Percentiles rank a stretch among this genome's conserved stretches.
phyloP scores from a whole-genome alignment of 805 yeast species.

The Priceomyces melissophilus region DNA sequence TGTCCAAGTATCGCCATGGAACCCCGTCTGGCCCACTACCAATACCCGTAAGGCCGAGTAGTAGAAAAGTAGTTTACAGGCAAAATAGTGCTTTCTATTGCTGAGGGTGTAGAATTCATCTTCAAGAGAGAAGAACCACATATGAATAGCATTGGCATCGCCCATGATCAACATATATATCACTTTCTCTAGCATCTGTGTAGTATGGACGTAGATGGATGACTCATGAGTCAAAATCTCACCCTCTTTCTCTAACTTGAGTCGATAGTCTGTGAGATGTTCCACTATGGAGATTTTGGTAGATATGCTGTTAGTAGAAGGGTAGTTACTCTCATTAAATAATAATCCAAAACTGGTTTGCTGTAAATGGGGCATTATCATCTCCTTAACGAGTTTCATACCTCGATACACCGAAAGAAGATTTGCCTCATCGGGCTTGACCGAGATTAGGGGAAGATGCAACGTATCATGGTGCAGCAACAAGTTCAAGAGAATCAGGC shows the following conservation, averaged over 20 bases:
- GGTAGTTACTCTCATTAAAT: not conserved
- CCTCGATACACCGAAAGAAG: slow-evolving; percentile 2
- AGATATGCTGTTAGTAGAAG: not conserved
- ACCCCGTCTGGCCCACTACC: slow-evolving; percentile 1
- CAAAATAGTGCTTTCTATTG: slow-evolving; percentile 1
- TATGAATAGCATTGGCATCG: not conserved
- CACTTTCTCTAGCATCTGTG: not conserved
- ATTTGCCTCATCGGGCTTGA: slow-evolving; percentile 1
- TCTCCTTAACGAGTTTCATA: not conserved
- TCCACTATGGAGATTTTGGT: slow-evolving; percentile 1
- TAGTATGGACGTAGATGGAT: slow-evolving; percentile 1
- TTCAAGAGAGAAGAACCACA: not conserved
- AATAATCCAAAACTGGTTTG: slow-evolving; percentile 1
- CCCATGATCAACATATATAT: slow-evolving; percentile 1
- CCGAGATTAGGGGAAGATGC: not conserved
- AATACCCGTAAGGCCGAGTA: slow-evolving; percentile 1
- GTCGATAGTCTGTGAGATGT: slow-evolving; percentile 1
- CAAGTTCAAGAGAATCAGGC: slow-evolving; percentile 2
- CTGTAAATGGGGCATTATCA: not conserved
- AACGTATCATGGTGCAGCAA: slow-evolving; percentile 4
- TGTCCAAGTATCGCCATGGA: slow-evolving; percentile 3
- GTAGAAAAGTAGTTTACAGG: slow-evolving; percentile 3
- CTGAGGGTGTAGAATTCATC: not conserved
- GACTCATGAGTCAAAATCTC: slow-evolving; percentile 1
- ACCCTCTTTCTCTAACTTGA: not conserved